A percentile compares a stretch with the other conserved stretches of the same genome.
phyloP scores from a whole-genome alignment of 2,329 filamentous ascomycete genomes.

The Emergomyces orientalis region DNA sequence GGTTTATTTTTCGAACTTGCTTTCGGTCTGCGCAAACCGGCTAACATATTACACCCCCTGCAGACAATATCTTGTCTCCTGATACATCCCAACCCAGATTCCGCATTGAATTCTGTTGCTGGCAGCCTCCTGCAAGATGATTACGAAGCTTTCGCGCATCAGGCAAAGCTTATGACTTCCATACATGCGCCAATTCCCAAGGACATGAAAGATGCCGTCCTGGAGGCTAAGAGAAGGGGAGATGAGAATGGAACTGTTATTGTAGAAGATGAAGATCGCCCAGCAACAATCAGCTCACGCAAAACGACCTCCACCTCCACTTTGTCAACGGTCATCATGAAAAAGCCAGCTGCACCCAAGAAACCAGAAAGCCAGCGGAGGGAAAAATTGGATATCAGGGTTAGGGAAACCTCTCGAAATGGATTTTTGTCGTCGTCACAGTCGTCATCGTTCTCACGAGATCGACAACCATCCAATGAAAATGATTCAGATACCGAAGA shows the following conservation, averaged over 20 bases:
- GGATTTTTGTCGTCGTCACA: conserved; percentile 1
- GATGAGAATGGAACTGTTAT: conserved; percentile 36
- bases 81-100: conserved; percentile 56
- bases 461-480: conserved; percentile 18
- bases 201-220: conserved; percentile 37
- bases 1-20: background rate
- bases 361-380: conserved; percentile 8
- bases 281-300: conserved; percentile 1
- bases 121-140: conserved; percentile 51
- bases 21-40: background rate
- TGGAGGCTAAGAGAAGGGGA: conserved; percentile 46
- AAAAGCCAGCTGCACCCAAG: conserved; percentile 19
- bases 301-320: conserved; percentile 11
- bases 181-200: conserved; percentile 50
- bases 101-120: conserved; percentile 53
- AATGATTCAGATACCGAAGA: conserved; percentile 26
- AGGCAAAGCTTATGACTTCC: conserved; percentile 53
- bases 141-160: conserved; percentile 47
- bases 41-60: background rate
- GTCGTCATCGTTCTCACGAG: background rate
- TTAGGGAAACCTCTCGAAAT: conserved; percentile 8
- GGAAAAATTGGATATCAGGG: conserved; percentile 13
- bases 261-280: conserved; percentile 19
- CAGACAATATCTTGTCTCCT: conserved; percentile 53
- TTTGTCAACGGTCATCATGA: conserved; percentile 24